These are phyloP conservation scores for Paracorniculantispora psalliotae DNA, from an alignment of 2,329 filamentous ascomycete species.

Conservation along the genomic window DNA sequence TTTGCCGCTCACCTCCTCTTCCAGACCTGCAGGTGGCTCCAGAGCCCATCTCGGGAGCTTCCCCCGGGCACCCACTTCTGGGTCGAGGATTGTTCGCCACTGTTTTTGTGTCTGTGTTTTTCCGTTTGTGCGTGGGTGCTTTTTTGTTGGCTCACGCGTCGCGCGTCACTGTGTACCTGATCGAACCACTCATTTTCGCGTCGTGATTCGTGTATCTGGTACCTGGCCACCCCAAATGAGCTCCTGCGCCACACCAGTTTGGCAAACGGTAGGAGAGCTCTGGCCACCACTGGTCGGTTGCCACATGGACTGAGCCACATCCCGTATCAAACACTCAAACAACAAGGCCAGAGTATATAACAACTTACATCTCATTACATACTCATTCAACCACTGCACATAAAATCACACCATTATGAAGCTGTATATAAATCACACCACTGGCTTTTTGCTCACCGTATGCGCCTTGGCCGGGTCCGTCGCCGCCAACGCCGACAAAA, in stretches of 20 bases:
- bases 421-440: not conserved
- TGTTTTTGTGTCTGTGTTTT: not conserved
- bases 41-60: constrained; percentile 13
- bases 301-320: not conserved
- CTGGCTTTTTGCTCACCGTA: constrained; percentile 6
- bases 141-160: constrained; percentile 1
- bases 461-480: constrained; percentile 15
- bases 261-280: not conserved
- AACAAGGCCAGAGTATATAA: no score
- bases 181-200: not conserved
- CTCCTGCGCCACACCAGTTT: not conserved
- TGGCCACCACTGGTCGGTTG: not conserved
- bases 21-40: not conserved
- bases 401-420: not conserved
- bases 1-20: not conserved
- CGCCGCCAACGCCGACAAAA: constrained; percentile 80
- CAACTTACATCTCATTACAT: no score
- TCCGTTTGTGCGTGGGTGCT: not conserved
- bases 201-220: not conserved
- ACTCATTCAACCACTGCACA: no score
- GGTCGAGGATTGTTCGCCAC: not conserved
- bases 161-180: constrained; percentile 9
- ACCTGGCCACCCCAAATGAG: not conserved
- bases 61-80: constrained; percentile 7
- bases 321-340: not conserved